Percentiles rank a stretch among this genome's conserved stretches.
phyloP scores from a whole-genome alignment of 1,284 basidiomycete species.

The Exobasidium rhododendri region DNA sequence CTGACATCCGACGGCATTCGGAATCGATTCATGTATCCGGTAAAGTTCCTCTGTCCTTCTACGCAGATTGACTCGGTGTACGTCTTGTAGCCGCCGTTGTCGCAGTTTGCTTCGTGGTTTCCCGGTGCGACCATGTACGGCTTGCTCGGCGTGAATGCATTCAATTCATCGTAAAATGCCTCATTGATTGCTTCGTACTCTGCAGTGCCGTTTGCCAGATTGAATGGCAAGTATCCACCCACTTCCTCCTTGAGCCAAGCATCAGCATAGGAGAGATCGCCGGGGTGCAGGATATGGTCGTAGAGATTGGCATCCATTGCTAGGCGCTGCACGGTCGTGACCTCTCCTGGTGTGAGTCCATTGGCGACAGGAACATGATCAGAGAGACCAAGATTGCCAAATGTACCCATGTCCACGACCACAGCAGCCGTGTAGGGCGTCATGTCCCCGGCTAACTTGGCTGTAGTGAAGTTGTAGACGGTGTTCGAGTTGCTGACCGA shows the following conservation, averaged over 20 bases:
- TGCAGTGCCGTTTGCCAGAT: conserved; percentile 3
- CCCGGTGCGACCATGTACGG: conserved; percentile 38
- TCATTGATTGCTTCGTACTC: conserved; percentile 53
- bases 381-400: conserved; percentile 51
- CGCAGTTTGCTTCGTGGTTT: conserved; percentile 39
- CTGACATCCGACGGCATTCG: conserved; percentile 28
- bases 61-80: conserved; percentile 30
- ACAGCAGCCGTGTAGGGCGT: conserved; percentile 44
- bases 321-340: conserved; percentile 18
- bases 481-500: conserved; percentile 5
- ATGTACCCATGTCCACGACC: conserved; percentile 55
- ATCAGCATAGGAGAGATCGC: conserved; percentile 55
- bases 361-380: conserved; percentile 34
- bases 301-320: not conserved
- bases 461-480: conserved; percentile 24
- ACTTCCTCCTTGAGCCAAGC: conserved; percentile 52
- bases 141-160: conserved; percentile 41
- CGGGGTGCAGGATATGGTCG: conserved; percentile 17
- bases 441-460: conserved; percentile 20
- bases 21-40: conserved; percentile 27
- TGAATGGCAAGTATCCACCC: conserved; percentile 9
- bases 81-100: conserved; percentile 18
- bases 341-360: conserved; percentile 35
- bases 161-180: conserved; percentile 54
- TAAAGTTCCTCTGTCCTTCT: conserved; percentile 36